Conservation (phyloP, 129 eudicot species). For the Apium graveolens region DNA sequence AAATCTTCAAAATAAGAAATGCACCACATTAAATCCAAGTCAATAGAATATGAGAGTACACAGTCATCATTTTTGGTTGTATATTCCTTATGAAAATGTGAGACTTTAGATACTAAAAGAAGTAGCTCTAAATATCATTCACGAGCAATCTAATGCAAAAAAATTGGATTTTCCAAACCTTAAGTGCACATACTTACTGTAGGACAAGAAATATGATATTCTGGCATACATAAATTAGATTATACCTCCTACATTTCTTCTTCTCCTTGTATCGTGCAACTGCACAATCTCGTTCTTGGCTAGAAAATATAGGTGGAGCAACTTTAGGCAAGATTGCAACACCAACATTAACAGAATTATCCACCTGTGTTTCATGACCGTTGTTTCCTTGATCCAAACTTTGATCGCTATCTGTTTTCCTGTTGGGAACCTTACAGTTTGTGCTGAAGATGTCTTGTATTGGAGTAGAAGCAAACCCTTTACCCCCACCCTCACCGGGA, state of each 20-base stretch:
- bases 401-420: conserved; percentile 27
- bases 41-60: neutral
- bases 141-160: neutral
- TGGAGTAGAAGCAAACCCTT: conserved; percentile 25
- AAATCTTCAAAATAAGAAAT: neutral
- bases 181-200: neutral
- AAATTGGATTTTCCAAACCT: neutral
- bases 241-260: conserved; percentile 80
- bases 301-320: conserved; percentile 41
- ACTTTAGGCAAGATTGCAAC: conserved; percentile 28
- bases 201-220: neutral
- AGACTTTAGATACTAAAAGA: neutral
- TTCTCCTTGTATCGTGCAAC: conserved; percentile 85
- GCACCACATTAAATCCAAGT: neutral
- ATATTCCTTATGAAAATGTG: neutral
- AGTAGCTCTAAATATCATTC: neutral
- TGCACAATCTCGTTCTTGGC: conserved; percentile 69
- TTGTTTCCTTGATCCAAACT: conserved; percentile 15
- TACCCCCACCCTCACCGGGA: conserved; percentile 26
- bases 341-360: conserved; percentile 24
- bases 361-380: conserved; percentile 32
- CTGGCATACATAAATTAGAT: neutral
- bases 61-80: neutral
- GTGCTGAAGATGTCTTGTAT: conserved; percentile 30
- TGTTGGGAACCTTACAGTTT: conserved; percentile 46